Evolutionary conservation across 805 yeast genomes (phyloP), one percentile per base, ranked within the genome.

Genomic region (Myxozyma sirexii): DNA sequence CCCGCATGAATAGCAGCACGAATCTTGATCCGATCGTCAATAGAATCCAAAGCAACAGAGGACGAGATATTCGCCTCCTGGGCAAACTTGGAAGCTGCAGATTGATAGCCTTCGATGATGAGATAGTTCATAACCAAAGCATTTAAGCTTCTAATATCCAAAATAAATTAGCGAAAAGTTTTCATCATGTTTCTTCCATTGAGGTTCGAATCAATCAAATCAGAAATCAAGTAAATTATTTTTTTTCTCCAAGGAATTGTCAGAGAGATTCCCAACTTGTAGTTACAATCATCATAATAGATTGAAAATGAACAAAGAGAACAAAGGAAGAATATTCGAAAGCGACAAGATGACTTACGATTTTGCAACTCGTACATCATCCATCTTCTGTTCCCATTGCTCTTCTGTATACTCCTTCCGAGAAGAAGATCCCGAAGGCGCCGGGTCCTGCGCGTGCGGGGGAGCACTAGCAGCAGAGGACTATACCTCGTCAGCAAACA

Each of bases 21-120:
- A 58, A 87, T 83, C 54, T 75, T 75, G 65, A 77, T 78, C 29
- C 96, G 74, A 31, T 78, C 78, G 15, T 75, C 71, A 37, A 86
- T 85, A 1, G 84, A 78, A 27, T 79, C 74, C 57, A 80, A 74
- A 4, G 86, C 88, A 38, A 67, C 64, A 1, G 67, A 45, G 6
- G 70, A 59, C 15, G 60, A 55, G 27, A 74, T 56, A 35, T 68
- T 64, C 2, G 77, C 74, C 65, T 88, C 94, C 55, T 76, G 75
- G 2, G 90, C 81, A 75, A 88, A 84, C 46, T 79, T 78, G 13
- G 75, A 59, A 1, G 90, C 87, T 0, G 96, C 85, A 13, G 84
- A 80, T 60, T 84, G 85, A 70, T 87, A 86, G 0, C 94, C 96
- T 74, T 89, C 92, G 53, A 84, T 82, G 13, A 90, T 82, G 62